Percentiles rank a stretch among this genome's conserved stretches.
Conservation (phyloP, 805 yeast genomes). For the Schwanniomyces occidentalis region DNA sequence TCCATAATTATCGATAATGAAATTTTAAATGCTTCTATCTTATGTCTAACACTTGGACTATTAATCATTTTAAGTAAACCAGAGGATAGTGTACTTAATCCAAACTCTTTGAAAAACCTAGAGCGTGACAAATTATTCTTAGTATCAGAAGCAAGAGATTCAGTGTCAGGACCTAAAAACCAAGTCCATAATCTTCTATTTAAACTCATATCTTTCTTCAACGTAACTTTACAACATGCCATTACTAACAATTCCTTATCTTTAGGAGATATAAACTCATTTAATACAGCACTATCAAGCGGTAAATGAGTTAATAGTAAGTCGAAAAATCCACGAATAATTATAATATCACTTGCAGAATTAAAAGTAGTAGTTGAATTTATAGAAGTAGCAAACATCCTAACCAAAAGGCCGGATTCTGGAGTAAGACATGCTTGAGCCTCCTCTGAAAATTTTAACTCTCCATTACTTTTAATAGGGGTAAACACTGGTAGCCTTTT, state of each 20-base stretch:
- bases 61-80: constrained; percentile 55
- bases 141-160: constrained; percentile 10
- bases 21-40: constrained; percentile 59
- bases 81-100: constrained; percentile 46
- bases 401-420: constrained; percentile 73
- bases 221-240: constrained; percentile 65
- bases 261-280: constrained; percentile 42
- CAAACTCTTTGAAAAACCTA: constrained; percentile 62
- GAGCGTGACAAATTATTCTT: constrained; percentile 29
- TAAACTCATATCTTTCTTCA: constrained; percentile 88
- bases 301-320: constrained; percentile 67
- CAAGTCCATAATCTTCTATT: constrained; percentile 93
- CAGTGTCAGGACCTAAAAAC: constrained; percentile 76
- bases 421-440: constrained; percentile 68
- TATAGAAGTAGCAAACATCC: constrained; percentile 74
- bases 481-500: constrained; percentile 64
- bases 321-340: constrained; percentile 88
- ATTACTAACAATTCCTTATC: constrained; percentile 63
- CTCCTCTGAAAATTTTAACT: constrained; percentile 37
- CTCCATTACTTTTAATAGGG: constrained; percentile 25
- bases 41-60: constrained; percentile 29
- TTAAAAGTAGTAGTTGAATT: constrained; percentile 34
- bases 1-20: constrained; percentile 74
- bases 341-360: constrained; percentile 54
- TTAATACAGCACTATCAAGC: constrained; percentile 59